Evolutionary conservation across 768 basidiomycete species (phyloP), one percentile per base, ranked within the genome.

Genomic region (Russula sp.): DNA sequence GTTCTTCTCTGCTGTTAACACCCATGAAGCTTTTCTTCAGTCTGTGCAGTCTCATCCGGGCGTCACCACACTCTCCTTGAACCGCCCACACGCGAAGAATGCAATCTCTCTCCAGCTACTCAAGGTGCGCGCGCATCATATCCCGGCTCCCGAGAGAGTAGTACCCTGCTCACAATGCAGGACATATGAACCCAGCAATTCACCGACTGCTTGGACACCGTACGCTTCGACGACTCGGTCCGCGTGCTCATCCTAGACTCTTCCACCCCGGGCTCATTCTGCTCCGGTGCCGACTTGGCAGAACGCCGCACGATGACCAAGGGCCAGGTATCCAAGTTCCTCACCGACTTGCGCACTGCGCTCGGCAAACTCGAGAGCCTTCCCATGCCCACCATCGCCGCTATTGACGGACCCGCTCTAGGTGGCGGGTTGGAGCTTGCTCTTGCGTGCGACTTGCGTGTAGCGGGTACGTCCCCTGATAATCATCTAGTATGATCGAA

Each of bases 361-460:
- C 75, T 98, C 46, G 80, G 82, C 32, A 83, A 83, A 70, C 82
- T 98, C n/a, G 93, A 94, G 75, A 78, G 80, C 46, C 77, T 96
- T 38, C 88, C 89, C 6, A 83, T 95, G 78, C 94, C 94, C 4
- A 95, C 92, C 18, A 90, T 97, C 61, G 90, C 90, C 40, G 92
- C 94, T 5, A 90, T 98, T 48, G 94, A 97, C 72, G 94, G 94
- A 0, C 92, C 91, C 22, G 94, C 94, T 10, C 80, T 98, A 0
- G 94, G 94, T 11, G 94, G 94, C n/a, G 94, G 94, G 2, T 80
- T 94, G 32, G 94, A 98, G 74, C 75, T 97, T 63, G 82, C 88
- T 63, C 80, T 98, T 59, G 89, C 92, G 2, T 96, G 93, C 75
- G 94, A 98, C 78, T 75, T 98, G 71, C 84, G 94, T 38, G 87